phyloP scores from a whole-genome alignment of 768 basidiomycete genomes.

The Termitomyces sp. region DNA sequence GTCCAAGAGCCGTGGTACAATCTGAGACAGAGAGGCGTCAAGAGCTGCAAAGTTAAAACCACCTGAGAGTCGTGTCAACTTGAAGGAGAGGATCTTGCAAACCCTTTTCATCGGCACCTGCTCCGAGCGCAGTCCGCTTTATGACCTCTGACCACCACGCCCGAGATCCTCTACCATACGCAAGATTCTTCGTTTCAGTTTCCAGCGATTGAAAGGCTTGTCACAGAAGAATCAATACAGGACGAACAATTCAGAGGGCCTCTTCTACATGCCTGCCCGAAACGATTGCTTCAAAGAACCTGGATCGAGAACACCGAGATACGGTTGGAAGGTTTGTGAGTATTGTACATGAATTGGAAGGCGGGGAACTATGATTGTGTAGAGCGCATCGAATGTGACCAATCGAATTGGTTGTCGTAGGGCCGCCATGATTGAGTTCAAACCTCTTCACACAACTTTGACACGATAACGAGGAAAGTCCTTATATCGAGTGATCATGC shows the following conservation, averaged over 20 bases:
- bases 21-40: slow-evolving; percentile 43
- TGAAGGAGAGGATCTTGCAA: slow-evolving; percentile 9
- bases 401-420: slow-evolving; percentile 38
- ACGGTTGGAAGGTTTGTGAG: slow-evolving; percentile 60
- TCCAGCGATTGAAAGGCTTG: slow-evolving; percentile 45
- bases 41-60: slow-evolving; percentile 36
- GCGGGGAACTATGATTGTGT: slow-evolving; percentile 70
- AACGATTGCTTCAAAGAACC: slow-evolving; percentile 52
- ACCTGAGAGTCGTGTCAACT: background rate
- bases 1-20: slow-evolving; percentile 56
- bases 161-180: slow-evolving; percentile 48
- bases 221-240: slow-evolving; percentile 1
- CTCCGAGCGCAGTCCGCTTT: slow-evolving; percentile 64
- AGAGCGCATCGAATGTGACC: slow-evolving; percentile 75
- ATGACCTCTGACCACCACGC: slow-evolving; percentile 82
- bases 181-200: slow-evolving; percentile 52
- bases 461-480: too few relatives aligned
- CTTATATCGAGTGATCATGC: background rate
- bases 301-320: slow-evolving; percentile 57
- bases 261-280: slow-evolving; percentile 40
- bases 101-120: slow-evolving; percentile 62
- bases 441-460: background rate
- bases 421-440: background rate
- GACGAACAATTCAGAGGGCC: background rate
- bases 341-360: slow-evolving; percentile 64